These are phyloP conservation scores for Cucumis cinereus DNA, from an alignment of 306 rosid species.

Conservation along the genomic window DNA sequence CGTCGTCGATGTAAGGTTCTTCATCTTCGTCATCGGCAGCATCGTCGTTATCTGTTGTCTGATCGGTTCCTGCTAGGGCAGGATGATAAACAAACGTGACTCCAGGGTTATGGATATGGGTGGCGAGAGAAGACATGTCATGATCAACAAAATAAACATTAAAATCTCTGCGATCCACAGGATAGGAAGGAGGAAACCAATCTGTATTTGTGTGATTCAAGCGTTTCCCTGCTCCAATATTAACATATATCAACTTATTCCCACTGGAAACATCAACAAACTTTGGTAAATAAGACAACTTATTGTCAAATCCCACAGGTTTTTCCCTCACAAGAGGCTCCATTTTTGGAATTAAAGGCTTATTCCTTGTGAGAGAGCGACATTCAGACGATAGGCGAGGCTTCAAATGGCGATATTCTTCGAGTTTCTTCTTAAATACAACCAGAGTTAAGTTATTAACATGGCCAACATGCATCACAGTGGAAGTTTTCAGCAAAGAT, in stretches of 20 bases:
- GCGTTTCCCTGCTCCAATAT: constrained; percentile 51
- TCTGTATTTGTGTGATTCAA: constrained; percentile 25
- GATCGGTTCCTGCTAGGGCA: constrained; percentile 36
- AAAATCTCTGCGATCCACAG: constrained; percentile 43
- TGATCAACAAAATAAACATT: constrained; percentile 66
- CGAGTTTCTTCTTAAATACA: constrained; percentile 58
- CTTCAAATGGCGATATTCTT: constrained; percentile 22
- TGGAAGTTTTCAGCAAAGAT: constrained; percentile 51
- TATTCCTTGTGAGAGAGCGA: constrained; percentile 28
- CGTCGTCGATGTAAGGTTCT: constrained; percentile 45
- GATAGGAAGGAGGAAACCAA: constrained; percentile 67
- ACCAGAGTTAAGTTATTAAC: constrained; percentile 37
- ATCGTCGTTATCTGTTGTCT: neutral
- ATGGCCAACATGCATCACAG: constrained; percentile 43
- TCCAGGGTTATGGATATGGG: constrained; percentile 54
- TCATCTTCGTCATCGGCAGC: constrained; percentile 11
- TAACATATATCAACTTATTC: constrained; percentile 49
- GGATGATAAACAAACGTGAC: constrained; percentile 88
- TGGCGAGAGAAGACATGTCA: constrained; percentile 45
- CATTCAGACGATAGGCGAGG: constrained; percentile 46
- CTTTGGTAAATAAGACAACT: constrained; percentile 41
- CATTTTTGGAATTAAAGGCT: constrained; percentile 36
- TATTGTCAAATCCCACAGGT: constrained; percentile 12
- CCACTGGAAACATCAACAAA: constrained; percentile 33
- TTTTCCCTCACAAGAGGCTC: constrained; percentile 54